Base-by-base conservation (phyloP, 176 grass and related monocot genomes). In the Olyra latifolia region DNA sequence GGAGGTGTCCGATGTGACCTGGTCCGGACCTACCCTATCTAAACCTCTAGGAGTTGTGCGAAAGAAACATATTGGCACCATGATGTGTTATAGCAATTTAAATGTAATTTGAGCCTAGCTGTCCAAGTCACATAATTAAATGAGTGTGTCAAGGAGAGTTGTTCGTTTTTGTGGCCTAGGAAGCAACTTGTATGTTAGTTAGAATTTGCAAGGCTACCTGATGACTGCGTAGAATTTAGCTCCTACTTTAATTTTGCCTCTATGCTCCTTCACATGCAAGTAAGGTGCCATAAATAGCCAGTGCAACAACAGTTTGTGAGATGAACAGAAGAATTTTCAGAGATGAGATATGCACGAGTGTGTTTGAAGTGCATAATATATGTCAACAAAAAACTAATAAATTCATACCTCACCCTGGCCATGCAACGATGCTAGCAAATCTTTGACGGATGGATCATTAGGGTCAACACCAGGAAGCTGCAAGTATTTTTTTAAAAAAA, bases 381-480 rank as follows among this genome's bases (percentile, higher is more conserved):
- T 29, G 17, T 17, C 40, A 25, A 7, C 46, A 27, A 54, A n/a
- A 13, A 62, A n/a, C 66, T 43, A 43, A 29, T 35, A 72, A 41
- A 66, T 3, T 0, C 81, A 62, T 53, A 80, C 72, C 44, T 39
- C 39, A 28, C 79, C 71, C 40, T 86, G 57, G 17, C 82, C 66
- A 69, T 86, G 79, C 57, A 94, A 81, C 22, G 76, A 78, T 55
- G 81, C 88, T 45, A 87, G 49, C 41, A 81, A 72, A 57, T 80
- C 78, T 76, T 86, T 94, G 22, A 88, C 71, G 64, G 83, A 88
- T 60, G 86, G 79, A 42, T 87, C 75, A 9, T 91, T 87, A 32
- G 76, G 88, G 20, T 91, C 83, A 35, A 94, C 83, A 50, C 83
- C 88, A 81, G 88, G 83, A 76, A 94, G 79, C 88, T 94, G 78